Percentiles rank a stretch among this genome's conserved stretches.
phyloP scores from a whole-genome alignment of 306 rosid genomes.

The Gastrolobium bilobum region DNA sequence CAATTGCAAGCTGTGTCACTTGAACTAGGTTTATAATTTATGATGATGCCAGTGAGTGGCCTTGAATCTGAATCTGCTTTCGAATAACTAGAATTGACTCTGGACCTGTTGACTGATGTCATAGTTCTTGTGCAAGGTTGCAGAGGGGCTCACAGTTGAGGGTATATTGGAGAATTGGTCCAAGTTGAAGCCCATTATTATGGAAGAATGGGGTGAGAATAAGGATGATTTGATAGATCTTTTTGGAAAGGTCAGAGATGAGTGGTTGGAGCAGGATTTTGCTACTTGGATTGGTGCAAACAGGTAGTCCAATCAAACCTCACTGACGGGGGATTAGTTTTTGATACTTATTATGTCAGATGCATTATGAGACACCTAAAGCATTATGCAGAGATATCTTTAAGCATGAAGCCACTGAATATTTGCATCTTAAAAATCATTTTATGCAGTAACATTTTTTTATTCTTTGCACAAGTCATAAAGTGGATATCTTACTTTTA shows the following conservation, averaged over 20 bases:
- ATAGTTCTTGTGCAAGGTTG: slow-evolving; percentile 72
- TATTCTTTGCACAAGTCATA: slow-evolving; percentile 37
- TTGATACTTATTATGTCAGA: not conserved
- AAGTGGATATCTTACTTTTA: slow-evolving; percentile 29
- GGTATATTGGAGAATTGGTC: slow-evolving; percentile 90
- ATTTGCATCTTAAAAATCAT: slow-evolving; percentile 14
- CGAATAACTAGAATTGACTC: slow-evolving; percentile 25
- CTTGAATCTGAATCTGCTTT: slow-evolving; percentile 43
- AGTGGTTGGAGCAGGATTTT: slow-evolving; percentile 86
- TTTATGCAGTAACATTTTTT: slow-evolving; percentile 14
- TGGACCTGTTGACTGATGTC: slow-evolving; percentile 34
- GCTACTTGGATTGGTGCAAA: slow-evolving; percentile 90
- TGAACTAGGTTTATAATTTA: slow-evolving; percentile 19
- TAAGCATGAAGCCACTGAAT: slow-evolving; percentile 16
- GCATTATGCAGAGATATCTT: slow-evolving; percentile 6
- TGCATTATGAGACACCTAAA: slow-evolving; percentile 12
- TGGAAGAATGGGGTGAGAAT: slow-evolving; percentile 89
- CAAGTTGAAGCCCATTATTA: slow-evolving; percentile 75
- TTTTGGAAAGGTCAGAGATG: slow-evolving; percentile 90
- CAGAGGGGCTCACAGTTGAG: slow-evolving; percentile 82
- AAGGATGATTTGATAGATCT: slow-evolving; percentile 72
- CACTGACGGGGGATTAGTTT: slow-evolving; percentile 18
- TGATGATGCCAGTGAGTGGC: not conserved
- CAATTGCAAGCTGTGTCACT: slow-evolving; percentile 1
- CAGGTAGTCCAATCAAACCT: slow-evolving; percentile 65